These are phyloP conservation scores for Osmanthus fragrans DNA, from an alignment of 257 asterid species.

Conservation along the genomic window DNA sequence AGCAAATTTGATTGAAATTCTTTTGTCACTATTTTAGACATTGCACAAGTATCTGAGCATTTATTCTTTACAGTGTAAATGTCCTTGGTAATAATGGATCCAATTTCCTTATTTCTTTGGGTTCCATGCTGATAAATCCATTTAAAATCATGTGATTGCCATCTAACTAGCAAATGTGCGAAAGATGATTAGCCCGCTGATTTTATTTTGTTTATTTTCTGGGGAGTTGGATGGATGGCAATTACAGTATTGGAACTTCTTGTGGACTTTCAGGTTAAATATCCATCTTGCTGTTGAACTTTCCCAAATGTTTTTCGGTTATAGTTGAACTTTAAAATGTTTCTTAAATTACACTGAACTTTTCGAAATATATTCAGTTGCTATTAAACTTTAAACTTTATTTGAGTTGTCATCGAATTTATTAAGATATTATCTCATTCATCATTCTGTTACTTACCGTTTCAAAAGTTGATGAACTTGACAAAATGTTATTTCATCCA, in stretches of 20 bases:
- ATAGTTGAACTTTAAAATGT: no score
- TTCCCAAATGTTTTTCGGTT: no score
- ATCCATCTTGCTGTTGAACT: no score
- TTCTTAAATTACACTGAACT: no score
- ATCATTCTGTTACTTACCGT: no score
- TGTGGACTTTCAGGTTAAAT: neutral
- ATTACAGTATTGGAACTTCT: neutral
- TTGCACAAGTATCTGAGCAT: neutral
- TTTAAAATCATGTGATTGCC: neutral
- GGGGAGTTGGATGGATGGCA: neutral
- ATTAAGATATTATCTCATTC: no score
- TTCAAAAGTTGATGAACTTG: no score
- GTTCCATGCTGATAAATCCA: neutral
- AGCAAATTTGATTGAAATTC: constrained; percentile 22
- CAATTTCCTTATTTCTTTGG: neutral
- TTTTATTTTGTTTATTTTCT: neutral
- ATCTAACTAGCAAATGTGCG: neutral
- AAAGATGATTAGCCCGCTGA: neutral
- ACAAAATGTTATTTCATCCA: no score
- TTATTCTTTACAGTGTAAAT: constrained; percentile 27
- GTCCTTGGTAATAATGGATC: constrained; percentile 10
- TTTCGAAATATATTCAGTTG: no score
- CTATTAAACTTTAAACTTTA: no score
- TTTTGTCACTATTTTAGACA: constrained; percentile 1
- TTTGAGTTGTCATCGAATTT: no score